Conservation (phyloP, 148 eudicot species). For the Polygonum maritimum region DNA sequence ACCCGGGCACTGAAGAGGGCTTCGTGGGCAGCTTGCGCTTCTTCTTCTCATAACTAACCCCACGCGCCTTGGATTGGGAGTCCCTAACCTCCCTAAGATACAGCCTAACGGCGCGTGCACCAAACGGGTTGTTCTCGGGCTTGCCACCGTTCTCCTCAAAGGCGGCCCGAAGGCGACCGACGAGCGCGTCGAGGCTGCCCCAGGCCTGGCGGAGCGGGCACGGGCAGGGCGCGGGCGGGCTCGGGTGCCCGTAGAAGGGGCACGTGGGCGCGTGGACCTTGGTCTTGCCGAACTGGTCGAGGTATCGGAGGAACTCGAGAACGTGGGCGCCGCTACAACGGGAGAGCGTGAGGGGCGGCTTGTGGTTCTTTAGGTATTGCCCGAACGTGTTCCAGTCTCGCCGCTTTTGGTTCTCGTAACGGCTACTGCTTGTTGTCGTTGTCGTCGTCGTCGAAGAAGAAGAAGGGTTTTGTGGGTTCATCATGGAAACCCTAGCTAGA, state of each 20-base stretch:
- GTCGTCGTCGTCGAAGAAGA: background rate
- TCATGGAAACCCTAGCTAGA: background rate
- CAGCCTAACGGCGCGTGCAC: constrained; percentile 45
- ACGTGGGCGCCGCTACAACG: constrained; percentile 51
- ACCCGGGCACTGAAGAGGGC: background rate
- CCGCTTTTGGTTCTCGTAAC: constrained; percentile 47
- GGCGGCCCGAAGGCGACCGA: constrained; percentile 47
- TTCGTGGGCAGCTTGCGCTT: constrained; percentile 22
- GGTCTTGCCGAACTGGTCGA: constrained; percentile 49
- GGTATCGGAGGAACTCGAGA: constrained; percentile 39
- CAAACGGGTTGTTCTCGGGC: constrained; percentile 44
- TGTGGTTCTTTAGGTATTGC: constrained; percentile 41
- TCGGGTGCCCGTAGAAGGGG: constrained; percentile 47
- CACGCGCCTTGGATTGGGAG: constrained; percentile 43
- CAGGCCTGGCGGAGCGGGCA: constrained; percentile 52
- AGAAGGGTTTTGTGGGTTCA: background rate
- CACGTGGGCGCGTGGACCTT: constrained; percentile 42
- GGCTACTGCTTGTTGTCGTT: constrained; percentile 1
- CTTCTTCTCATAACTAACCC: constrained; percentile 56
- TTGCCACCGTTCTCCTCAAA: constrained; percentile 43
- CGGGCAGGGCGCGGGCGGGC: constrained; percentile 49
- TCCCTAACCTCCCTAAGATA: constrained; percentile 44
- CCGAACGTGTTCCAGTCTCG: constrained; percentile 50
- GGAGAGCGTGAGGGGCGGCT: constrained; percentile 37
- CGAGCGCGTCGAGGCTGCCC: constrained; percentile 45